Conservation (phyloP, 345 rosid species). For the Trapa bicornis region DNA sequence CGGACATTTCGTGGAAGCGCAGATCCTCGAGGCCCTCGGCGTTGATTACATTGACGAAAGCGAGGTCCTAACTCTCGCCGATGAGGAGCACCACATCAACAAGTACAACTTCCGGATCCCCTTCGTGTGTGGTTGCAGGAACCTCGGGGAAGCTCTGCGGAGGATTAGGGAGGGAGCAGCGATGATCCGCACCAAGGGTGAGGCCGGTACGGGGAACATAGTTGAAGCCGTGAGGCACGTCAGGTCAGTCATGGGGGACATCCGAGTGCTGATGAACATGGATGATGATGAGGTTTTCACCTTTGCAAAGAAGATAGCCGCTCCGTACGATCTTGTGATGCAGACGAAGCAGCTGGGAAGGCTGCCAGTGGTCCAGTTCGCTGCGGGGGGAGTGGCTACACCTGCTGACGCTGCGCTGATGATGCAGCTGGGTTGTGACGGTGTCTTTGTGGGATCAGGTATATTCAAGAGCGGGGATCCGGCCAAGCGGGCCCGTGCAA, state of each 20-base stretch:
- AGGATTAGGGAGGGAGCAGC: constrained; percentile 74
- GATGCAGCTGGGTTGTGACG: constrained; percentile 73
- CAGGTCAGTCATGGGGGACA: constrained; percentile 64
- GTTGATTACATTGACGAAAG: constrained; percentile 77
- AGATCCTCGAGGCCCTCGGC: constrained; percentile 65
- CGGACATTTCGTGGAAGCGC: constrained; percentile 73
- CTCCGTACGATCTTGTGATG: constrained; percentile 54
- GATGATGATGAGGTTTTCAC: constrained; percentile 69
- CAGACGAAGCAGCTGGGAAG: constrained; percentile 67
- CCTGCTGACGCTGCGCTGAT: constrained; percentile 70
- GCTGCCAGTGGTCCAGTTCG: constrained; percentile 58
- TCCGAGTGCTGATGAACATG: constrained; percentile 47
- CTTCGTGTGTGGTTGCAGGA: constrained; percentile 76
- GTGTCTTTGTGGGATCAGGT: constrained; percentile 60
- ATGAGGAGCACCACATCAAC: constrained; percentile 72
- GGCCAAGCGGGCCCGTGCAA: constrained; percentile 48
- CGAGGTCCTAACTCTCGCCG: constrained; percentile 59
- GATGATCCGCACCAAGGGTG: constrained; percentile 80
- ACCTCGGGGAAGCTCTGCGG: constrained; percentile 64
- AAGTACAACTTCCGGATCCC: constrained; percentile 72
- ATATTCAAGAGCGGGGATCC: constrained; percentile 68
- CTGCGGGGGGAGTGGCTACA: constrained; percentile 69
- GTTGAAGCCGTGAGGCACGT: constrained; percentile 77
- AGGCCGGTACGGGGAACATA: constrained; percentile 72
- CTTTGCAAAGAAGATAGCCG: constrained; percentile 53